These are phyloP conservation scores for Cercospora sp. DNA, from an alignment of 2,329 filamentous ascomycete genomes.

Conservation along the genomic window DNA sequence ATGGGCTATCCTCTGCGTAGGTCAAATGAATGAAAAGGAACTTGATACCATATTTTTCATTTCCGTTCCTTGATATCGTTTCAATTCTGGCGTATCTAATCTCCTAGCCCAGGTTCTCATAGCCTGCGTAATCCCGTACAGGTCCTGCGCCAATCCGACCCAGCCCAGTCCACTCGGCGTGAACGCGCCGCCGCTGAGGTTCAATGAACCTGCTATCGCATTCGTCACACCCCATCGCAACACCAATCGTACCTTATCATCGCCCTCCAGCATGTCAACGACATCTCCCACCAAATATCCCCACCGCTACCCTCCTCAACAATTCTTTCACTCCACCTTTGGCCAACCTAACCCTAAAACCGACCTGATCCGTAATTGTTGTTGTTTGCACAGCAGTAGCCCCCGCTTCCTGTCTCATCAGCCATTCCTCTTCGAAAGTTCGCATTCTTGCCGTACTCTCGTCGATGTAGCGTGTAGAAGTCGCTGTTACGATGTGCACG, in stretches of 20 bases:
- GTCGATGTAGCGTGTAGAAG: neutral
- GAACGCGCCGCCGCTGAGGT: too few relatives aligned
- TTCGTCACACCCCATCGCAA: too few relatives aligned
- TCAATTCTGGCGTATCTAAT: neutral
- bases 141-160: too few relatives aligned
- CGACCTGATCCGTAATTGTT: neutral
- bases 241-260: too few relatives aligned
- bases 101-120: neutral
- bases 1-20: neutral
- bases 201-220: too few relatives aligned
- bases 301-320: neutral
- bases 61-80: neutral
- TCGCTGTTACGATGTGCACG: neutral
- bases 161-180: too few relatives aligned
- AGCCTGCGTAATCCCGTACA: too few relatives aligned
- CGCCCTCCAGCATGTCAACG: too few relatives aligned
- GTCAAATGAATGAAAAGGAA: neutral
- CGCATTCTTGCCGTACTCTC: neutral
- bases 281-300: neutral
- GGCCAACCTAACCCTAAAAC: neutral
- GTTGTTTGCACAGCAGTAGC: neutral
- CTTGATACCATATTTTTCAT: neutral
- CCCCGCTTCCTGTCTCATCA: neutral
- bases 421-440: neutral
- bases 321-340: neutral